Evolutionary conservation across 2,329 filamentous ascomycete genomes (phyloP), one percentile per base, ranked within the genome.

Genomic region (Grosmannia clavigera): DNA sequence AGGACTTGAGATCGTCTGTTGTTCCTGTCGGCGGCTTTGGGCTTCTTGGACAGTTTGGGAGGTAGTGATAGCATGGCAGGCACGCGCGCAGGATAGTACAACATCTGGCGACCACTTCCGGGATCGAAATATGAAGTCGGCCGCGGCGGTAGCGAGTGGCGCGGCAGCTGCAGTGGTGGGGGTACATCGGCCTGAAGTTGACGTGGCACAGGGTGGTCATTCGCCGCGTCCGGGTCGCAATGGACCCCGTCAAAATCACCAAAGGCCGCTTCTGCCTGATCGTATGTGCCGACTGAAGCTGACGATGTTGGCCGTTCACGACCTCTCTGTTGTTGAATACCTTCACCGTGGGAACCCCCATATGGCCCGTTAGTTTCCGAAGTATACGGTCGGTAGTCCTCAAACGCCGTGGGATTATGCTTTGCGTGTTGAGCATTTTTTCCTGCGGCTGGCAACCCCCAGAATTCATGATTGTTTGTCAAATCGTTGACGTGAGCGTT

Each of bases 51-150:
- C 57, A 97, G 75, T 67, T 90, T 88, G 53, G 91, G 90, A 0
- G 94, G 94, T 14, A 99, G 76, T 67, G 96, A 97, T 61, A 99
- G 80, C 85, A 95, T 92, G 63, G 88, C 86, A 3, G 94, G 94
- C 3, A 99, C 94, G 1, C 90, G 92, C 3, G 94, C 94, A 16
- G 94, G 94, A 70, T 99, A 99, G 73, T 87, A 97, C 11, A 96
- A 83, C 89, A 97, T 96, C 66, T 85, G 78, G 65, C 92, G 84
- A 5, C 84, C 86, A 1, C 86, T 86, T 31, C 79, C 76, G 1
- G 83, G 82, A 67, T 85, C 78, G 67, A 82, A 73, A 69, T 84
- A 86, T 1, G 83, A 83, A 63, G 81, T 78, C 12, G 82, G 78
- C 22, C 74, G 72, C 2, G 72, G 69, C 16, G 69, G 64, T 3